A percentile compares a stretch with the other conserved stretches of the same genome.
These are phyloP conservation scores for Priceomyces castillae DNA, from an alignment of 805 yeast genomes.

Conservation along the genomic window DNA sequence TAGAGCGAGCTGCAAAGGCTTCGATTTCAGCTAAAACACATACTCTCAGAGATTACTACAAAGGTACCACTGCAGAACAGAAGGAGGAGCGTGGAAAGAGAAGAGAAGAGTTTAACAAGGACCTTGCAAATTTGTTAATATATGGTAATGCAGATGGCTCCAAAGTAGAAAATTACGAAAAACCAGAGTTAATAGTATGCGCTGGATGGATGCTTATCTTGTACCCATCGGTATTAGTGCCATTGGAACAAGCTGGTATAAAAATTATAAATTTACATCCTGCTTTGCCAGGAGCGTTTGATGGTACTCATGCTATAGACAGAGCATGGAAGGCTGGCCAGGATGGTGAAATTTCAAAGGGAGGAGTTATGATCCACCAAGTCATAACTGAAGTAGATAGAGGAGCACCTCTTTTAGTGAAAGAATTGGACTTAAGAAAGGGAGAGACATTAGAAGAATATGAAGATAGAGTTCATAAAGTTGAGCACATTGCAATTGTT, in stretches of 20 bases:
- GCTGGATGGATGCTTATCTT: conserved; percentile 98
- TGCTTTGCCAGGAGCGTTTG: conserved; percentile 95
- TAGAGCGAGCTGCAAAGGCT: conserved; percentile 70
- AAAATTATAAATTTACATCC: conserved; percentile 94
- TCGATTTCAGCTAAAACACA: conserved; percentile 72
- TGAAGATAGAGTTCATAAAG: conserved; percentile 75
- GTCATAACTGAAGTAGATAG: conserved; percentile 96
- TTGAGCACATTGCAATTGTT: conserved; percentile 90
- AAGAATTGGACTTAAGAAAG: conserved; percentile 65
- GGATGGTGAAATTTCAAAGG: conserved; percentile 66
- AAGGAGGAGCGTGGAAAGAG: conserved; percentile 55
- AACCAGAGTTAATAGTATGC: conserved; percentile 88
- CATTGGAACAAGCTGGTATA: conserved; percentile 56
- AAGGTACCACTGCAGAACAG: conserved; percentile 69
- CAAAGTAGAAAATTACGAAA: conserved; percentile 29
- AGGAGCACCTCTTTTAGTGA: conserved; percentile 86
- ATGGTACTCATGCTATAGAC: conserved; percentile 95
- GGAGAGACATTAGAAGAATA: conserved; percentile 78
- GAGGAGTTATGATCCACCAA: conserved; percentile 95
- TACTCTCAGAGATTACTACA: conserved; percentile 68
- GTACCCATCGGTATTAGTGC: conserved; percentile 70
- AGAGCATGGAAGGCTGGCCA: conserved; percentile 96
- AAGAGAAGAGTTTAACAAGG: conserved; percentile 71
- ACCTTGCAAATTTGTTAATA: conserved; percentile 68
- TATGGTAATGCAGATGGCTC: conserved; percentile 42